A percentile compares a stretch with the other conserved stretches of the same genome.
These are phyloP conservation scores for Calonectria honghensis DNA, from an alignment of 2,329 filamentous ascomycete genomes.

Conservation along the genomic window DNA sequence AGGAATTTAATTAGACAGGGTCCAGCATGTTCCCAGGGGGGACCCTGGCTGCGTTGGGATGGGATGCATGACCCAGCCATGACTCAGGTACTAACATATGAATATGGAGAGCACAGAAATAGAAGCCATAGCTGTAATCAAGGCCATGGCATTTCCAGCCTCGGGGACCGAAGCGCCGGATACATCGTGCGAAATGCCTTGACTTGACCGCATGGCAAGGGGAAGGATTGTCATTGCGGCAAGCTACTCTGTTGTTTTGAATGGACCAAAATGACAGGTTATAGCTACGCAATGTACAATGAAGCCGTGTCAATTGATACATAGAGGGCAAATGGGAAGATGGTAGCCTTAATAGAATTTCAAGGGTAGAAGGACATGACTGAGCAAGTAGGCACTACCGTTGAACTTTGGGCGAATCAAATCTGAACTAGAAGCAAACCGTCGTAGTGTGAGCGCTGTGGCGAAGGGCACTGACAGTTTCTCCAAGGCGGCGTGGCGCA, in stretches of 20 bases:
- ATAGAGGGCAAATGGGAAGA: not conserved
- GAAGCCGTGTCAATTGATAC: not conserved
- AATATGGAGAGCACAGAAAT: not conserved
- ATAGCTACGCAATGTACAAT: not conserved
- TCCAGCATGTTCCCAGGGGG: too few species aligned
- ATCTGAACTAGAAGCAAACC: not conserved
- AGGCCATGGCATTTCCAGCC: not conserved
- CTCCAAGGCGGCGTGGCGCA: not conserved
- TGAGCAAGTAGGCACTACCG: not conserved
- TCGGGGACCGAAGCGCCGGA: not conserved
- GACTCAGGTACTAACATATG: not conserved
- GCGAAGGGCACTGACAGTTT: not conserved
- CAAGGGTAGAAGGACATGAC: not conserved
- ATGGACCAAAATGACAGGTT: not conserved
- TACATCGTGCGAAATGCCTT: not conserved
- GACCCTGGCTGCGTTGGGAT: not conserved
- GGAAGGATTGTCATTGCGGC: not conserved
- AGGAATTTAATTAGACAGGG: not conserved
- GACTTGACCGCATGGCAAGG: not conserved
- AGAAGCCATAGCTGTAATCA: constrained; percentile 7
- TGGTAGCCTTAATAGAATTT: not conserved
- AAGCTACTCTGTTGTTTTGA: not conserved
- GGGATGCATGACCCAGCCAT: not conserved
- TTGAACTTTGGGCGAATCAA: not conserved
- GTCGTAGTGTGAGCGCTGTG: not conserved